Base-by-base conservation (phyloP, 352 stramenopile species). In the Hyaloperonospora brassicae region DNA sequence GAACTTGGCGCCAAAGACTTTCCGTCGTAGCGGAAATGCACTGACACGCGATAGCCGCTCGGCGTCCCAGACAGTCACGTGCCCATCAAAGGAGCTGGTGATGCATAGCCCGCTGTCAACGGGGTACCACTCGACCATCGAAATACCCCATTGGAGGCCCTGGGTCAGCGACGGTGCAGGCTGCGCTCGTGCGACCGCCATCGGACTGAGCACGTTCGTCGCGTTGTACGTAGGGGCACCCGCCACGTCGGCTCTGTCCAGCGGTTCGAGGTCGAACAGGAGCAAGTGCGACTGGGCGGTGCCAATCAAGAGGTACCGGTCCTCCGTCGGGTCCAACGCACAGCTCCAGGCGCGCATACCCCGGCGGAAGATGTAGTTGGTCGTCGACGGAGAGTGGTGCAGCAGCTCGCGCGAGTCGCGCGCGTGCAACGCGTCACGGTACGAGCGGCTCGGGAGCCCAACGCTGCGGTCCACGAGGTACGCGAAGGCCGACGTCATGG, bases 91-190 rank as follows among this genome's bases (percentile, higher is more conserved):
- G 0, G 72, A 77, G n/a, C 73, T 80, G 7, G 82, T 79, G 21
- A 95, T 71, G 44, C 88, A 93, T 17, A 96, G 52, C 0, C 86
- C 86, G 3, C 64, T 79, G 57, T 96, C 86, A 5, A 92, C 64
- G 0, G 85, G 84, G 55, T 91, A 95, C 86, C 86, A 95, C 40
- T 89, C 75, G n/a, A 95, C 76, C 41, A 71, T 69, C 17, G 82
- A 82, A 30, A 95, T 64, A 38, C 82, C 82, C n/a, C 76, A 80
- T 41, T 77, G 73, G 25, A 82, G 43, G 3, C 50, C 45, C 25
- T 60, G 39, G 3, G 47, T 23, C 25, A 22, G 41, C 0, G 5
- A 39, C 14, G 11, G 47, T 35, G 51, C 14, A 0, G 36, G 45
- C 50, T 50, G 67, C 6, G 70, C 63, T 41, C 42, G 27, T 14